Evolutionary conservation across 2,329 filamentous ascomycete species (phyloP).

Genomic region (Penicillium decumbens): DNA sequence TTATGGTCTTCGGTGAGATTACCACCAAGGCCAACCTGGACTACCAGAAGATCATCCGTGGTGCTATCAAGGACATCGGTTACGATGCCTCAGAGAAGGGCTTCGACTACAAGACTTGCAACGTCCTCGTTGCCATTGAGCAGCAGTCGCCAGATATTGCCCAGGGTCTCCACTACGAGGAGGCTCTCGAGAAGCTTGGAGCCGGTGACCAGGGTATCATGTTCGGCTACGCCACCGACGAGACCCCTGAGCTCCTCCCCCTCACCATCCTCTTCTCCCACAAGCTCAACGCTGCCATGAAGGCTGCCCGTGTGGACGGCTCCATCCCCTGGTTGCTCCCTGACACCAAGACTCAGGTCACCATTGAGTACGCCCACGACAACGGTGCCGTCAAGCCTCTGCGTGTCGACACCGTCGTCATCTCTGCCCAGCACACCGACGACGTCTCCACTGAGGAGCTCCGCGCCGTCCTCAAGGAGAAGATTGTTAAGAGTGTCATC

Average conservation of each 20-base stretch:
- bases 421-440: conserved; percentile 89
- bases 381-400: conserved; percentile 82
- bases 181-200: conserved; percentile 94
- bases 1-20: conserved; percentile 99
- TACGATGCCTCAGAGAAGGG: conserved; percentile 97
- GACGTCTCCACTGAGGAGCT: conserved; percentile 86
- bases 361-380: conserved; percentile 97
- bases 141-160: conserved; percentile 98
- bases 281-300: conserved; percentile 96
- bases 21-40: conserved; percentile 92
- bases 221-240: conserved; percentile 99
- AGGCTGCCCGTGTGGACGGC: conserved; percentile 78
- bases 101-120: conserved; percentile 99
- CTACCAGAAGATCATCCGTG: conserved; percentile 96
- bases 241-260: conserved; percentile 95
- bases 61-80: conserved; percentile 95
- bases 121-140: conserved; percentile 97
- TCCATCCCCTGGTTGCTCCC: conserved; percentile 89
- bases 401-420: conserved; percentile 92
- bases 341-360: conserved; percentile 99
- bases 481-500: conserved; percentile 95
- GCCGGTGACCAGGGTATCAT: conserved; percentile 99
- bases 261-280: conserved; percentile 91
- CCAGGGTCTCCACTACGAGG: conserved; percentile 96
- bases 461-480: conserved; percentile 90